Base-by-base conservation (phyloP, 176 grass and related monocot species). In the Ananas comosus region DNA sequence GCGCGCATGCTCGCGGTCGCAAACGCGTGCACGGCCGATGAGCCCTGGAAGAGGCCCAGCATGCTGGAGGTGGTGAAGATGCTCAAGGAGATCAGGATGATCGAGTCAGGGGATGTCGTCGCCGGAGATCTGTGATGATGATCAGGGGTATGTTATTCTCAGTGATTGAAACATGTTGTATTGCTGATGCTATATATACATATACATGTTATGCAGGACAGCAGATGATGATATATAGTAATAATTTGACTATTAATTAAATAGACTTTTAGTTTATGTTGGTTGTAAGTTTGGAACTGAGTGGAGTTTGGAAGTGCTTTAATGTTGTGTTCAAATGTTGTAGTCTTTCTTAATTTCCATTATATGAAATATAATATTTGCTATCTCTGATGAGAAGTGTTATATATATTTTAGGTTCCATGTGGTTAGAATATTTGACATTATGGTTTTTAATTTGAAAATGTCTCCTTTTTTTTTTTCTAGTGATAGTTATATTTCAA, bases 51-150 rank as follows among this genome's bases (percentile, higher is more conserved):
- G 72, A 83, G 94, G 63, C 94, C 94, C 2, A 88, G 70, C 72
- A 99, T 99, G 94, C 63, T 90, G 16, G 94, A 99, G 28, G 94
- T 99, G 50, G 82, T 99, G 51, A 99, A 87, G 81, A 54, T 63
- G 51, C 84, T 99, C 63, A 85, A 82, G 74, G 83, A 70, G 82
- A 74, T 75, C 12, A 75, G 83, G 64, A 28, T 78, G 49, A 85
- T 90, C 78, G 86, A 92, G 18, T 67, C 69, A n/a, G 74, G 77
- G 8, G 81, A 69, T 70, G 24, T 9, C 1, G 18, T 77, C 53
- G 4, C 18, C 18, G 22, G 53, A 77, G 52, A 61, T 51, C 18
- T 69, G 33, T 77, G 52, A 77, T 61, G 27, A 42, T 42, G 33
- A 42, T 42, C 33, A 42, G 33, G 7, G 33, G 33, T 42, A 42